Conservation (phyloP, 805 yeast species). For the Candida anglica region DNA sequence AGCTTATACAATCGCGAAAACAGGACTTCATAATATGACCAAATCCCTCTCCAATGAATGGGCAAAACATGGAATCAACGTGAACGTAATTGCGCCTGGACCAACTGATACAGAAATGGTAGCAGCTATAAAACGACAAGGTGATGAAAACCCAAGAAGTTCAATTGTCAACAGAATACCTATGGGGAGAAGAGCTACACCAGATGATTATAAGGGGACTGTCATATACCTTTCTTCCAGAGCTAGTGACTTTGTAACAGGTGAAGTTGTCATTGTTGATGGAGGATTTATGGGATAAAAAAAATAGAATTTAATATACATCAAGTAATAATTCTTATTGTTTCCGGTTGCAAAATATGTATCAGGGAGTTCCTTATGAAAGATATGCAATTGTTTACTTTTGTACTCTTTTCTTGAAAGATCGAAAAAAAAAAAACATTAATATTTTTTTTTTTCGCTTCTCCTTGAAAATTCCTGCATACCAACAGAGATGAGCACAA, state of each 20-base stretch:
- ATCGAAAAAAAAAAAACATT: no score
- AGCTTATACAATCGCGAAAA: slow-evolving; percentile 31
- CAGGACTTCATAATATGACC: slow-evolving; percentile 33
- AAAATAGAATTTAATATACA: no score
- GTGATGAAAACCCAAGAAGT: slow-evolving; percentile 13
- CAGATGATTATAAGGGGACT: slow-evolving; percentile 32
- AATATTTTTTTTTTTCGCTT: background rate
- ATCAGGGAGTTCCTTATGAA: no score
- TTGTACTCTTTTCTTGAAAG: no score
- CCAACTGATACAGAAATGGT: slow-evolving; percentile 37
- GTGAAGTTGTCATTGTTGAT: slow-evolving; percentile 29
- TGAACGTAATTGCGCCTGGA: slow-evolving; percentile 37
- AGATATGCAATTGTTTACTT: no score
- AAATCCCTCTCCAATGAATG: slow-evolving; percentile 35
- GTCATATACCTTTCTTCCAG: slow-evolving; percentile 31
- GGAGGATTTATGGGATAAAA: slow-evolving; percentile 25
- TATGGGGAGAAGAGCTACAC: slow-evolving; percentile 28
- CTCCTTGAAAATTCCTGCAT: no score
- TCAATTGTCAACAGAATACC: slow-evolving; percentile 19
- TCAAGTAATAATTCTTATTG: no score
- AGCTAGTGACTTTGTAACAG: slow-evolving; percentile 33
- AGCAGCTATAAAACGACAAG: slow-evolving; percentile 16
- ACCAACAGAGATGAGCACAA: background rate
- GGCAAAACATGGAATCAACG: slow-evolving; percentile 31
- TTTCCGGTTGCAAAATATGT: no score